These are phyloP conservation scores for Casuarina glauca DNA, from an alignment of 306 rosid genomes.

Conservation along the genomic window DNA sequence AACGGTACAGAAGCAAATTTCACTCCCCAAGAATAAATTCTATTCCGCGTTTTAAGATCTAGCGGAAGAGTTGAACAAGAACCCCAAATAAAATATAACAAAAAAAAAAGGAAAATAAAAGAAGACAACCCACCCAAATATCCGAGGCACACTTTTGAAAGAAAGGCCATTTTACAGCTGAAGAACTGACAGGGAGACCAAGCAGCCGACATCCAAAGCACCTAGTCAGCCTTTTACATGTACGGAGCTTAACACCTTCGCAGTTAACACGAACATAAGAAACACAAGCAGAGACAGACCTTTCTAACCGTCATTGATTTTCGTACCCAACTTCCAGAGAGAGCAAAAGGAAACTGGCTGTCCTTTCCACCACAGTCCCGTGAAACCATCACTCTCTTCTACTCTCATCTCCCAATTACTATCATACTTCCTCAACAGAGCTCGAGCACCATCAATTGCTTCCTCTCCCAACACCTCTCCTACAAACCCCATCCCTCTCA, in stretches of 20 bases:
- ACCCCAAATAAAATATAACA: too few relatives aligned
- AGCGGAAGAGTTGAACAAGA: too few relatives aligned
- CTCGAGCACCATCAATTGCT: slow-evolving; percentile 70
- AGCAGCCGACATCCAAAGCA: not conserved
- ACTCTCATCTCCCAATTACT: slow-evolving; percentile 80
- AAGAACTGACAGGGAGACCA: not conserved
- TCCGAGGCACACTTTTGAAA: not conserved
- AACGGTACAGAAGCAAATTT: not conserved
- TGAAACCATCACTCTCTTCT: slow-evolving; percentile 58
- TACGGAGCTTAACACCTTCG: not conserved
- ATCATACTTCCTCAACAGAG: slow-evolving; percentile 83
- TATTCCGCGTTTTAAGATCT: not conserved
- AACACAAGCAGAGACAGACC: not conserved
- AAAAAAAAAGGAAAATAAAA: not conserved
- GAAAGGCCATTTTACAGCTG: not conserved
- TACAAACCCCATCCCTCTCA: slow-evolving; percentile 65
- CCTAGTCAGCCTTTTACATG: not conserved
- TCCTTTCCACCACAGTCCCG: slow-evolving; percentile 81
- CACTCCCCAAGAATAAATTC: not conserved
- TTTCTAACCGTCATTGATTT: slow-evolving; percentile 17
- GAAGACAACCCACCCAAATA: not conserved
- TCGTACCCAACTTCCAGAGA: slow-evolving; percentile 58
- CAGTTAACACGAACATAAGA: not conserved
- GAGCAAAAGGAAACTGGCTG: slow-evolving; percentile 81
- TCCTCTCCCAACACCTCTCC: slow-evolving; percentile 62